Conservation (phyloP, 306 rosid genomes). For the Corylus heterophylla region DNA sequence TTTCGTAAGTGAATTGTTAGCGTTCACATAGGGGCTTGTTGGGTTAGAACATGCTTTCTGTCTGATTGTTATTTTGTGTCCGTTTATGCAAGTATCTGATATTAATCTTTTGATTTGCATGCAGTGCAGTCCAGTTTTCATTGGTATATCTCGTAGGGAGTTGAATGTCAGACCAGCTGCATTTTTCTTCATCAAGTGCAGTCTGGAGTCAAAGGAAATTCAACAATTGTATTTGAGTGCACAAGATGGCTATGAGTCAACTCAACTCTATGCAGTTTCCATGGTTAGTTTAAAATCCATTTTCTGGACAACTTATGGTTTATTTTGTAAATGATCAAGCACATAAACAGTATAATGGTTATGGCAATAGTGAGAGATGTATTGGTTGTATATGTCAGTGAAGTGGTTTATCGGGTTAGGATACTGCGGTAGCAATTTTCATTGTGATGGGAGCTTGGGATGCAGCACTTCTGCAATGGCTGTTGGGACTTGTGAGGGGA, state of each 20-base stretch:
- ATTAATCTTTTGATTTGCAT: constrained; percentile 32
- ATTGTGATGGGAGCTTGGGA: not conserved
- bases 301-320: constrained; percentile 19
- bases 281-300: constrained; percentile 50
- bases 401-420: not conserved
- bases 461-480: not conserved
- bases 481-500: too few relatives aligned
- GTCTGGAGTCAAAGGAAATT: constrained; percentile 65
- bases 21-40: not conserved
- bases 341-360: not conserved
- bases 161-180: constrained; percentile 79
- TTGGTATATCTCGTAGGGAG: constrained; percentile 77
- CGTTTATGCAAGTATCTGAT: constrained; percentile 20
- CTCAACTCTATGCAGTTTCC: constrained; percentile 73
- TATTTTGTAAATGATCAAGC: not conserved
- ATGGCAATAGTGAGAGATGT: not conserved
- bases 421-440: not conserved
- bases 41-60: not conserved
- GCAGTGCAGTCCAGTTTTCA: constrained; percentile 64
- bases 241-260: constrained; percentile 91
- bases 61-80: constrained; percentile 5
- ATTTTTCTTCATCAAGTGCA: constrained; percentile 87
- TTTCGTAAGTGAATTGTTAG: not conserved
- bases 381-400: not conserved
- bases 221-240: constrained; percentile 67